Evolutionary conservation across 768 basidiomycete genomes (phyloP), one percentile per base, ranked within the genome.

Genomic region (Phanerochaete carnosa): DNA sequence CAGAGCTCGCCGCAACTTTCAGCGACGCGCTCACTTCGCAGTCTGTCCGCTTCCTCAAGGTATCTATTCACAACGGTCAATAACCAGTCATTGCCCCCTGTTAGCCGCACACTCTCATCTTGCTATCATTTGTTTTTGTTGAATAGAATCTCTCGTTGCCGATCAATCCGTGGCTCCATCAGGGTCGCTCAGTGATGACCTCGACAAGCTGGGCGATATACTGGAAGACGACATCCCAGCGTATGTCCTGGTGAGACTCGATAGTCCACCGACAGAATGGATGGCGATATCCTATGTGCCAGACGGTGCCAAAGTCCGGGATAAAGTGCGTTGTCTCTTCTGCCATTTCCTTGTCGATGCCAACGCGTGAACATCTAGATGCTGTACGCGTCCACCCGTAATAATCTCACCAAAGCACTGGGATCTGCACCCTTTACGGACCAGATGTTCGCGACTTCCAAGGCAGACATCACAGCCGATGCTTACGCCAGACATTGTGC

Each of bases 381-480:
- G 92, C 78, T 95, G 33, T 95, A 94, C 72, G 92, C 94, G 23
- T 88, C 93, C 2, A 87, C 88, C 0, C 85, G 92, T 46, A 77
- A 79, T 25, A 79, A 86, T 19, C 79, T 95, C 23, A 79, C 86
- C 29, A 92, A 84, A 71, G 77, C 81, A n/a, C 79, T 95, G 3
- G 92, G 92, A 46, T 87, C 93, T 2, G 77, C 84, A 19, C 72
- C 83, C 32, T 92, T 94, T 72, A 81, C 81, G 2, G 87, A 90
- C 70, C 80, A 82, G 37, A 74, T 95, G n/a, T 92, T 90, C 68
- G 92, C 92, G 1, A 92, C 90, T 0, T 80, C 82, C 56, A 90
- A 86, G 70, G 76, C 74, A 13, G 88, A 92, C 64, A 66, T 90
- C 56, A 86, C 84, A 3, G 76, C 85, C 0, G 81, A 83, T 50